Conservation (phyloP, 1,139 yeast species). For the Wickerhamomyces sp. region DNA sequence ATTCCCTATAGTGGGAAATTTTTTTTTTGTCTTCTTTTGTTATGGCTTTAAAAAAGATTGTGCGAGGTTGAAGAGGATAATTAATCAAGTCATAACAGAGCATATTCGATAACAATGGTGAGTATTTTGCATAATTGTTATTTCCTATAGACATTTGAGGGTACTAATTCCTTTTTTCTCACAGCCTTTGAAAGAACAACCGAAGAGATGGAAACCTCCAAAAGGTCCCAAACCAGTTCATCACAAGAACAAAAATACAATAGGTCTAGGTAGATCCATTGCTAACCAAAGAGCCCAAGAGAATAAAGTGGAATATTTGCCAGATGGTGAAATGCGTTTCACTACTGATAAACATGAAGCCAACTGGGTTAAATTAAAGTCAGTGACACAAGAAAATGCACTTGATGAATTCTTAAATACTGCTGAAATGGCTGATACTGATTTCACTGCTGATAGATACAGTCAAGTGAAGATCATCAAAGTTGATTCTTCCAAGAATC, state of each 20-base stretch:
- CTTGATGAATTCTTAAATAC: slow-evolving; percentile 92
- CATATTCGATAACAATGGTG: not conserved
- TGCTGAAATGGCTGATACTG: slow-evolving; percentile 94
- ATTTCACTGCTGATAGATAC: slow-evolving; percentile 87
- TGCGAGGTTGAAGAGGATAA: too few species aligned
- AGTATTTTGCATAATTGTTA: too few species aligned
- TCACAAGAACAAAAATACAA: slow-evolving; percentile 74
- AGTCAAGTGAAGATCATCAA: slow-evolving; percentile 81
- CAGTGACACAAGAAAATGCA: slow-evolving; percentile 92
- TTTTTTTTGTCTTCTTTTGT: too few species aligned
- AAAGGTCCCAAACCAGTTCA: slow-evolving; percentile 89
- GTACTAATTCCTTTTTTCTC: not conserved
- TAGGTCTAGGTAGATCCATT: slow-evolving; percentile 83
- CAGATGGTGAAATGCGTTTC: slow-evolving; percentile 83
- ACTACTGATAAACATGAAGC: slow-evolving; percentile 82
- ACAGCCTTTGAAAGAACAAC: slow-evolving; percentile 40
- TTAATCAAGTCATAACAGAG: not conserved
- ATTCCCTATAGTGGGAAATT: not conserved
- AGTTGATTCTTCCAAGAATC: slow-evolving; percentile 52
- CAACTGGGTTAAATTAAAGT: slow-evolving; percentile 82
- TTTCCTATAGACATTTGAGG: not conserved
- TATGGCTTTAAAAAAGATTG: too few species aligned
- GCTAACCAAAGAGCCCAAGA: slow-evolving; percentile 69
- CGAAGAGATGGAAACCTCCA: slow-evolving; percentile 63
- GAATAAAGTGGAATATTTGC: slow-evolving; percentile 63